Evolutionary conservation across 75 land plant species (phyloP), one percentile per base, ranked within the genome.

Genomic region (Gnetum montanum): DNA sequence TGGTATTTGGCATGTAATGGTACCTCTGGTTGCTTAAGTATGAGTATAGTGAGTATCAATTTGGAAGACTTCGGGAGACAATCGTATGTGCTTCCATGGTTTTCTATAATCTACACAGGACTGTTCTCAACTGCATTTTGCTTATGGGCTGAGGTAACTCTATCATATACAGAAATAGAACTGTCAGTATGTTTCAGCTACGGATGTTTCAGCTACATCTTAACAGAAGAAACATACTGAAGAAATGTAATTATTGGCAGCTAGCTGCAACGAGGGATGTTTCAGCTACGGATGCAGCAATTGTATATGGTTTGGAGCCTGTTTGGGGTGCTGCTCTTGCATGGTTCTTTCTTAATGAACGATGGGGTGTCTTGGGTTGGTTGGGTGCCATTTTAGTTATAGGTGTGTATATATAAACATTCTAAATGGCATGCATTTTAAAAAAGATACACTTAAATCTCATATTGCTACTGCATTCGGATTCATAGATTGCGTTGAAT

Each of bases 261-360:
- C 86, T 90, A 72, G 55, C 63, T 58, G 86, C 96, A 31, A 79
- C 87, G 92, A 68, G 72, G 35, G 79, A 83, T 77, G 84, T 90
- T 36, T 80, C 82, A 33, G 88, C 96, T 15, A 83, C 96, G 18
- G 96, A 90, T 65, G 66, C 96, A 27, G 88, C 96, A 26, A 77
- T 90, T 44, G 77, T 90, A 20, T 83, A 80, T 64, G 83, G 79
- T 13, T 49, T 87, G 64, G 96, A 90, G 49, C 96, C 96, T 40
- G 56, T 90, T n/a, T 90, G 96, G 96, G 96, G 96, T 67, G 96
- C 88, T 46, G 79, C 72, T 46, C 87, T 90, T 73, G 93, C 96
- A 37, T 90, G 96, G 96, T 67, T 72, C 50, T 53, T 87, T n/a
- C 79, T 90, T 41, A 88, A 88, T 43, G 96, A 90, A 61, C 79